Base-by-base conservation (phyloP, 768 basidiomycete species). In the Mycena belliarum region DNA sequence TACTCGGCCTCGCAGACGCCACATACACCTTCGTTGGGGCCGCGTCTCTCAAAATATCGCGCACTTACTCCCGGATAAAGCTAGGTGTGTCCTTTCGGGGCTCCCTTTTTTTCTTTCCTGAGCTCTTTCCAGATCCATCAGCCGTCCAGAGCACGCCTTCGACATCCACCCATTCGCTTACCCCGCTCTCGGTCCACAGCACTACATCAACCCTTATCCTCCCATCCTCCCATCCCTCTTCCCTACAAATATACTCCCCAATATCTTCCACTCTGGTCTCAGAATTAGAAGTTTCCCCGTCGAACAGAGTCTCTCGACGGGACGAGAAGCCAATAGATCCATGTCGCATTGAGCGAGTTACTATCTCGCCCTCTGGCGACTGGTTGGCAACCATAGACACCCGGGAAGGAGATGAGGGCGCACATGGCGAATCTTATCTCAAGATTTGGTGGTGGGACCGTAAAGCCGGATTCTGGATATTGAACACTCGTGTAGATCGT, bases 371-470 rank as follows among this genome's bases (percentile, higher is more conserved):
- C 2, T 77, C 75, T n/a, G 88, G 88, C 11, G 79, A 84, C 44
- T 98, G 96, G 95, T 85, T 99, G 85, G 94, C 94, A 6, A 95
- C 96, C 2, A 72, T 93, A 24, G 96, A 99, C 72, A 72, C 75
- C 28, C 82, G 95, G 52, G 80, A 84, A 53, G 86, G 82, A 6
- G 86, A 89, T 41, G 84, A 83, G 23, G 77, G 75, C 14, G 86
- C 86, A 72, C 84, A 79, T 61, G 76, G 76, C 25, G 93, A 88
- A 72, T 78, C 87, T 28, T 88, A 88, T 68, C 79, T 99, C 53
- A 98, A 98, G 75, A 73, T 98, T 32, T 99, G 97, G 96, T 76
- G 75, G 54, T 96, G 94, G 92, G 84, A 88, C 67, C 76, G 74
- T 41, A 85, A 81, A 61, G 73, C 77, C 55, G 76, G 78, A 46